Percentiles rank a stretch among this genome's conserved stretches.
These are phyloP conservation scores for Dillenia turbinata DNA, from an alignment of 164 flowering plant genomes.

Conservation along the genomic window DNA sequence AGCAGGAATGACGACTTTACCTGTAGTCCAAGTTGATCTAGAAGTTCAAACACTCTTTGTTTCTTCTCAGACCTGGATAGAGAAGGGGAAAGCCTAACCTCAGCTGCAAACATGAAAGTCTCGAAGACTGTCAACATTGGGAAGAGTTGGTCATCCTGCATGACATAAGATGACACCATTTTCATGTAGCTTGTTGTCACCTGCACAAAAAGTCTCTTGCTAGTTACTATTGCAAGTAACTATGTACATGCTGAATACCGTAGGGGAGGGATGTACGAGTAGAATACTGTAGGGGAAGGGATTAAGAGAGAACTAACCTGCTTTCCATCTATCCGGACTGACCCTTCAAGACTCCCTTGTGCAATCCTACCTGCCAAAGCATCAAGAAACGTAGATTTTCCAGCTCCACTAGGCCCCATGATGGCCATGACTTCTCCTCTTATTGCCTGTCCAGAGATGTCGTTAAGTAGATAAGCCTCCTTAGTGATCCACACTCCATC, in stretches of 20 bases:
- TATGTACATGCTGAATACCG: no score
- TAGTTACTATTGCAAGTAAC: no score
- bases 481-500: constrained; percentile 66
- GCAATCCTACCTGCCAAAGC: constrained; percentile 79
- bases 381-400: constrained; percentile 80
- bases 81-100: constrained; percentile 73
- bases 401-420: constrained; percentile 85
- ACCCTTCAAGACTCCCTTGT: constrained; percentile 71
- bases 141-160: constrained; percentile 90
- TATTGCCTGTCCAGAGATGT: constrained; percentile 71
- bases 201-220: constrained; percentile 25
- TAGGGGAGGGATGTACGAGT: no score
- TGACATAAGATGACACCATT: constrained; percentile 73
- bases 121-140: constrained; percentile 75
- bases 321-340: constrained; percentile 59
- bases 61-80: constrained; percentile 63
- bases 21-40: constrained; percentile 68
- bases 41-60: constrained; percentile 54
- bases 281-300: background rate
- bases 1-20: constrained; percentile 17
- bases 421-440: constrained; percentile 76
- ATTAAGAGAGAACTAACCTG: constrained; percentile 34
- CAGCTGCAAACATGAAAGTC: constrained; percentile 85
- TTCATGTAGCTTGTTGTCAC: constrained; percentile 76
- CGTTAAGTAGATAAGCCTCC: constrained; percentile 71